Base-by-base conservation (phyloP, 2,329 filamentous ascomycete genomes). In the Hypoxylon sp. region DNA sequence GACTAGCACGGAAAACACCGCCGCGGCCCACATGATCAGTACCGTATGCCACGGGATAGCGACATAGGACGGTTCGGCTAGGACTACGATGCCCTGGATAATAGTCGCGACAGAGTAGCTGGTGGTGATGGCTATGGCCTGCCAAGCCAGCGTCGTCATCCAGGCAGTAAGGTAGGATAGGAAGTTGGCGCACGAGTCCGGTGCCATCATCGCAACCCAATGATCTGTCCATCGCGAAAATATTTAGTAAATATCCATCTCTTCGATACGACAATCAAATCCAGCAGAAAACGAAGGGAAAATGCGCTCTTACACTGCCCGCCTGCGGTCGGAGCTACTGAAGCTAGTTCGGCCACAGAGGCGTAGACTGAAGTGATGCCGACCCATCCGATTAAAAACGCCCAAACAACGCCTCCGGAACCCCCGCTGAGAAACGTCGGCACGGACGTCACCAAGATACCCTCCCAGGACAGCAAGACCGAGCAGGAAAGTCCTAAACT, bases 381-480 rank as follows among this genome's bases (percentile, higher is more conserved):
- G 27, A 82, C 72, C 81, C 84, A 85, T 11, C 81, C 81, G 42
- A 85, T 75, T 1, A 87, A 64, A 61, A 83, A 88, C 6, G 85
- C 81, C 80, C 85, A 89, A 30, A 89, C 82, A 6, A 87, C 79
- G 22, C 85, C 86, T 2, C 82, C 85, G 1, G 84, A 82, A 13
- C 86, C 86, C 3, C 85, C 86, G 70, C 86, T 86, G n/a, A 78
- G 72, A 33, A 84, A 78, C 7, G 78, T 80, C 40, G 81, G 80
- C 1, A 78, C 72, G 7, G 79, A 78, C 0, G 80, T 80, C 64
- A 82, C 78, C 40, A 85, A 74, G 1, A 82, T 78, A 46, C 82
- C 81, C 73, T 88, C 86, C 86, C 86, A 89, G 0, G 86, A 69
- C 6, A 44, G 44, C 22, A 73, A 17, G 1, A 68, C 54, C 0